Conservation (phyloP, 768 basidiomycete genomes). For the Gyrodon lividus region DNA sequence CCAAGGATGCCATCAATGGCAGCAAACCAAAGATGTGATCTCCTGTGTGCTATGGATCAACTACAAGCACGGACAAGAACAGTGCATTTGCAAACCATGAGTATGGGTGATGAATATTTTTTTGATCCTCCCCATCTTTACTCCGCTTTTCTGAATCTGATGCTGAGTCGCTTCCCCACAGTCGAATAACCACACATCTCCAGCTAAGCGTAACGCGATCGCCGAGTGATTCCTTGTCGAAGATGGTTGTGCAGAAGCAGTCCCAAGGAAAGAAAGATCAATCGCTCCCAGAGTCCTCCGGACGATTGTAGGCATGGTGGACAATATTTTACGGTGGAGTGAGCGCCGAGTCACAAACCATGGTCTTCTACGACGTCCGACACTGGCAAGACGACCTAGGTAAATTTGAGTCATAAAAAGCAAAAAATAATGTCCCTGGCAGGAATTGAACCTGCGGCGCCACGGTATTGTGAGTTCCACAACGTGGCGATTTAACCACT, state of each 20-base stretch:
- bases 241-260: slow-evolving; percentile 79
- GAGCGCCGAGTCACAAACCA: no score
- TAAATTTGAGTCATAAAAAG: not conserved
- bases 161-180: slow-evolving; percentile 85
- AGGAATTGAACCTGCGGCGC: slow-evolving; percentile 40
- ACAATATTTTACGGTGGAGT: no score
- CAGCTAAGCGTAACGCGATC: slow-evolving; percentile 60
- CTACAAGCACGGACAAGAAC: not conserved
- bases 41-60: slow-evolving; percentile 41
- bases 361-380: no score
- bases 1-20: slow-evolving; percentile 62
- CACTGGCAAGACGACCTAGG: no score
- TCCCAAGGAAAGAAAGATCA: slow-evolving; percentile 74
- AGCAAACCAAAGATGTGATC: slow-evolving; percentile 80
- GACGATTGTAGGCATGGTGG: slow-evolving; percentile 9
- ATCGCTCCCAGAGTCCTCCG: slow-evolving; percentile 35
- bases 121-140: slow-evolving; percentile 78
- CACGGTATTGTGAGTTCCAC: slow-evolving; percentile 37
- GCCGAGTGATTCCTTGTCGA: slow-evolving; percentile 77
- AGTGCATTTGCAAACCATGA: slow-evolving; percentile 52
- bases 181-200: slow-evolving; percentile 82
- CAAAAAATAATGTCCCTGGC: slow-evolving; percentile 35
- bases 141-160: slow-evolving; percentile 64
- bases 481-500: slow-evolving; percentile 45
- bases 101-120: slow-evolving; percentile 90